Conservation (phyloP, 2,329 filamentous ascomycete genomes). For the Apiospora malaysiana region DNA sequence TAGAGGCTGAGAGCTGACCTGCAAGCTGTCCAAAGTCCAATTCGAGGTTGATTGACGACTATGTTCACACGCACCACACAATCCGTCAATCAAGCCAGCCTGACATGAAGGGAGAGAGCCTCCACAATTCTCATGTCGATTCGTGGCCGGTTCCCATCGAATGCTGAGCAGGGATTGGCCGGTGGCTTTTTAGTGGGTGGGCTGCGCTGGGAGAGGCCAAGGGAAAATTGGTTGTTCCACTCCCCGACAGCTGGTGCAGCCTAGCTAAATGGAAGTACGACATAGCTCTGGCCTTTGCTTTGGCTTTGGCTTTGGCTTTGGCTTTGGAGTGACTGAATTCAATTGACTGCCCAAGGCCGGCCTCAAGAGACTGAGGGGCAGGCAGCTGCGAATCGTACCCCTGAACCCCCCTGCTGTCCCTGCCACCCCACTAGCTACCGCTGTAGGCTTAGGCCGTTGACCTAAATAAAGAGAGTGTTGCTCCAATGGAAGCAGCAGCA, state of each 20-base stretch:
- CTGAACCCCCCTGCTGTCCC: neutral
- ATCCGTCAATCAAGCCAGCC: slow-evolving; percentile 11
- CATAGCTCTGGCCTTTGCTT: too few species aligned
- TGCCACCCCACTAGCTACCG: slow-evolving; percentile 3
- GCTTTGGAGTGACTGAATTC: slow-evolving; percentile 16
- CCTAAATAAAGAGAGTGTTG: slow-evolving; percentile 8
- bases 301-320: too few species aligned
- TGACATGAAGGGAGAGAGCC: slow-evolving; percentile 9
- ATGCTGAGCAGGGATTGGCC: slow-evolving; percentile 15
- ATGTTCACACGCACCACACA: slow-evolving; percentile 15
- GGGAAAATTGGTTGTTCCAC: slow-evolving; percentile 19
- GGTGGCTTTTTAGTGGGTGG: slow-evolving; percentile 8
- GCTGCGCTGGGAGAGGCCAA: neutral
- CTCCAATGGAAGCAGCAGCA: neutral
- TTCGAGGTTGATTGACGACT: slow-evolving; percentile 11
- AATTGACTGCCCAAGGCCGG: neutral
- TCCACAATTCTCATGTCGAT: slow-evolving; percentile 22
- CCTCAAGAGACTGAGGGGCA: neutral
- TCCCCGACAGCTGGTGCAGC: neutral
- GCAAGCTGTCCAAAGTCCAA: slow-evolving; percentile 23
- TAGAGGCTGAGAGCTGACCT: slow-evolving; percentile 21
- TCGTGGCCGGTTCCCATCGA: slow-evolving; percentile 18
- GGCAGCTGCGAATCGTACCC: neutral
- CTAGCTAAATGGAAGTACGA: too few species aligned
- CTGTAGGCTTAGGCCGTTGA: slow-evolving; percentile 4